A percentile compares a stretch with the other conserved stretches of the same genome.
Conservation (phyloP, 768 basidiomycete genomes). For the Macrolepiota fuliginosa region DNA sequence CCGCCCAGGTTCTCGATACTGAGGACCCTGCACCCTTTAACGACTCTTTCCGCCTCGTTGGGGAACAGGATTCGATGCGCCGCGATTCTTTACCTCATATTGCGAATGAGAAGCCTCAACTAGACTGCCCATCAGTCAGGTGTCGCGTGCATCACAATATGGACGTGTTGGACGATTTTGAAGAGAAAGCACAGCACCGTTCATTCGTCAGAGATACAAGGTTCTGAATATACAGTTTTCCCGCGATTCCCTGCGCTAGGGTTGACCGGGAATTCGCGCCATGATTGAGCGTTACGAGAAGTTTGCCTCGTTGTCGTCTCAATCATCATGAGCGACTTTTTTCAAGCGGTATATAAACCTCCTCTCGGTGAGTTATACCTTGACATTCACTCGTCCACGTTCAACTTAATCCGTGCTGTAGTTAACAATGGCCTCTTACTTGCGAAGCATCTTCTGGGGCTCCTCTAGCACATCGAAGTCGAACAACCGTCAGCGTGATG, state of each 20-base stretch:
- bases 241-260: slow-evolving; percentile 1
- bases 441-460: slow-evolving; percentile 12
- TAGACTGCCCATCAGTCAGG: not conserved
- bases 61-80: not conserved
- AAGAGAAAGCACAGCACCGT: not conserved
- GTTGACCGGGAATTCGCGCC: not conserved
- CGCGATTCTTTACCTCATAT: slow-evolving; percentile 4
- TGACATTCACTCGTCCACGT: not conserved
- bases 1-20: not conserved
- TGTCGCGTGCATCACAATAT: not conserved
- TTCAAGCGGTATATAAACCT: slow-evolving; percentile 5
- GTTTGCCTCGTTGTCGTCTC: not conserved
- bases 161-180: not conserved
- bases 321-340: not conserved
- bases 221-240: not conserved
- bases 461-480: slow-evolving; percentile 4
- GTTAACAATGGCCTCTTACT: slow-evolving; percentile 8
- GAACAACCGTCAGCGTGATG: not conserved
- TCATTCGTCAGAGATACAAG: not conserved
- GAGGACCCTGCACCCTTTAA: not conserved
- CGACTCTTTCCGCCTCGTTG: not conserved
- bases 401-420: not conserved
- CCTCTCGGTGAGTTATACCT: not conserved
- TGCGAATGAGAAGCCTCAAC: not conserved
- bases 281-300: slow-evolving; percentile 1